phyloP scores from a whole-genome alignment of 1,284 basidiomycete species.

The Crucibulum parvulum region DNA sequence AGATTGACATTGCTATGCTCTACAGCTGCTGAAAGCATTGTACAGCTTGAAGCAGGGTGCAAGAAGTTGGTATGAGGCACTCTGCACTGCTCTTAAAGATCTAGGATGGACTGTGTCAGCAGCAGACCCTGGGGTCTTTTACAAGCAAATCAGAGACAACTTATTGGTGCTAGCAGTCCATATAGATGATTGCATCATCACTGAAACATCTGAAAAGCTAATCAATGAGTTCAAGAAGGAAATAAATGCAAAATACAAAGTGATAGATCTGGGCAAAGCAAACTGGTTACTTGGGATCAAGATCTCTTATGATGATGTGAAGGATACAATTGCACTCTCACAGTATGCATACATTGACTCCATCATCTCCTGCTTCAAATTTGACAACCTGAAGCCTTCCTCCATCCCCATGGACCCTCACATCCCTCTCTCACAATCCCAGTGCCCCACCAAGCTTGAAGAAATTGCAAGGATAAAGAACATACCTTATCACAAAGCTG shows the following conservation, averaged over 20 bases:
- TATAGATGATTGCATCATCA: neutral
- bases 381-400: neutral
- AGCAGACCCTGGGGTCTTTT: neutral
- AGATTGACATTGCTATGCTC: neutral
- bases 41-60: neutral
- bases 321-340: neutral
- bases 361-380: neutral
- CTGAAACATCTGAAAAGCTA: neutral
- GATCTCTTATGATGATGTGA: neutral
- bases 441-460: neutral
- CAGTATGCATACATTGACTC: neutral
- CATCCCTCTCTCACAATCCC: neutral
- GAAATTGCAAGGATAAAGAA: neutral
- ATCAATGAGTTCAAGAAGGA: neutral
- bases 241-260: neutral
- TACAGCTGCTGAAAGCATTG: neutral
- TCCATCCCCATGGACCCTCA: neutral
- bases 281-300: neutral
- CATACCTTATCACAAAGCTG: constrained; percentile 1
- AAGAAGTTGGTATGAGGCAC: neutral
- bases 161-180: neutral
- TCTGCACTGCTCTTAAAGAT: neutral
- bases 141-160: neutral
- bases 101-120: neutral
- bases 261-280: neutral